Evolutionary conservation across 164 flowering plant species (phyloP).

Genomic region (Protea cynaroides): DNA sequence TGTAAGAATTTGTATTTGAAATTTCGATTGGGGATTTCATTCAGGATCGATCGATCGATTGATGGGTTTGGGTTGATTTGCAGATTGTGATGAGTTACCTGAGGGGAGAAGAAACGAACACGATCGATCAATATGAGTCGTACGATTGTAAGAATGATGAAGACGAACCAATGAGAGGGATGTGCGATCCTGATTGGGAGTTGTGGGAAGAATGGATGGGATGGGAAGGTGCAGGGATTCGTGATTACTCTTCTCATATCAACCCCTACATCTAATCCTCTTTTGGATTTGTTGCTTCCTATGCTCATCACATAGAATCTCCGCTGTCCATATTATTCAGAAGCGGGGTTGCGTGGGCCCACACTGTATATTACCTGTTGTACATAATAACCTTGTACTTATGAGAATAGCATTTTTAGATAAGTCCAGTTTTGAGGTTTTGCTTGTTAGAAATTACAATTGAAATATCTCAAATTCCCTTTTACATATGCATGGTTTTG

Average conservation of each 20-base stretch:
- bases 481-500: no score
- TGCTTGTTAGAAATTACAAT: no score
- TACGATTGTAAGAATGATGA: conserved; percentile 11
- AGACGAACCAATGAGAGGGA: conserved; percentile 50
- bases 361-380: no score
- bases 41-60: not conserved
- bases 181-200: conserved; percentile 68
- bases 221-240: conserved; percentile 93
- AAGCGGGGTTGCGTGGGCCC: no score
- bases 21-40: no score
- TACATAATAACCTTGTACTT: no score
- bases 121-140: conserved; percentile 11
- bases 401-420: no score
- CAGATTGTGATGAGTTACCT: conserved; percentile 70
- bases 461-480: no score
- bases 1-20: conserved; percentile 37
- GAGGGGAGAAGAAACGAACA: conserved; percentile 38
- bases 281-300: no score
- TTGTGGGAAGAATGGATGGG: conserved; percentile 97
- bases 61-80: conserved; percentile 3
- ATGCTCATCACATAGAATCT: no score
- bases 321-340: no score
- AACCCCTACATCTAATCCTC: conserved; percentile 59
- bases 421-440: no score
- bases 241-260: conserved; percentile 71